Conservation (phyloP, 2,329 filamentous ascomycete genomes). For the Leptographium radiaticola region DNA sequence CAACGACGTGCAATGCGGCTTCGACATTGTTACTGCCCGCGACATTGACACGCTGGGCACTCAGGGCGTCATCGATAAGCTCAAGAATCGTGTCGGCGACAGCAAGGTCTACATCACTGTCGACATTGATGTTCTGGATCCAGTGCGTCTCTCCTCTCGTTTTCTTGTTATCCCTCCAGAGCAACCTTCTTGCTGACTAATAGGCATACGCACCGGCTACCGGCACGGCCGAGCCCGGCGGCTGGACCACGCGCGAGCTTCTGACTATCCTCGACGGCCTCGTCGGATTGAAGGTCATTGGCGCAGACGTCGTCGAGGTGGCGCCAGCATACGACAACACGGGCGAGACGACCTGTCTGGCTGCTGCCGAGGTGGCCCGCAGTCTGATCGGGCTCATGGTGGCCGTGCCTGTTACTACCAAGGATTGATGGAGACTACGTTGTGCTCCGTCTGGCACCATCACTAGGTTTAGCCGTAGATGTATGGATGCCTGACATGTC, state of each 20-base stretch:
- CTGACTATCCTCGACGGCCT: conserved; percentile 62
- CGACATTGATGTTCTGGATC: conserved; percentile 73
- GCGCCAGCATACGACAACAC: conserved; percentile 62
- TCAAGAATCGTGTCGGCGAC: conserved; percentile 41
- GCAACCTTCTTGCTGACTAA: neutral
- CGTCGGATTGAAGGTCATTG: conserved; percentile 58
- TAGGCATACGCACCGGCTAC: conserved; percentile 33
- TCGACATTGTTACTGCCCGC: conserved; percentile 41
- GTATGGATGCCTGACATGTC: too few species aligned
- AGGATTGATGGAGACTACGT: neutral
- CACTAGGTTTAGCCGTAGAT: too few species aligned
- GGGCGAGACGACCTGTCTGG: conserved; percentile 44
- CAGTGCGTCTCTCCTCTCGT: conserved; percentile 22
- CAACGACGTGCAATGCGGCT: conserved; percentile 46
- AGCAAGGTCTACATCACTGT: conserved; percentile 56
- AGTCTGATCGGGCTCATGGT: conserved; percentile 3
- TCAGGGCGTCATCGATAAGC: conserved; percentile 48
- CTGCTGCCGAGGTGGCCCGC: conserved; percentile 1
- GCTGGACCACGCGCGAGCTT: conserved; percentile 68
- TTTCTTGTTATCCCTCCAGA: neutral
- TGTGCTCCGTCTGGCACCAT: too few species aligned
- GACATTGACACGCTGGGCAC: conserved; percentile 62
- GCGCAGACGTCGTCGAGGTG: conserved; percentile 71
- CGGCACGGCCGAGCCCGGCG: conserved; percentile 66
- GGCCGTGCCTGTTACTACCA: neutral